Conservation (phyloP, 2,329 filamentous ascomycete species). For the Remersonia thermophila region DNA sequence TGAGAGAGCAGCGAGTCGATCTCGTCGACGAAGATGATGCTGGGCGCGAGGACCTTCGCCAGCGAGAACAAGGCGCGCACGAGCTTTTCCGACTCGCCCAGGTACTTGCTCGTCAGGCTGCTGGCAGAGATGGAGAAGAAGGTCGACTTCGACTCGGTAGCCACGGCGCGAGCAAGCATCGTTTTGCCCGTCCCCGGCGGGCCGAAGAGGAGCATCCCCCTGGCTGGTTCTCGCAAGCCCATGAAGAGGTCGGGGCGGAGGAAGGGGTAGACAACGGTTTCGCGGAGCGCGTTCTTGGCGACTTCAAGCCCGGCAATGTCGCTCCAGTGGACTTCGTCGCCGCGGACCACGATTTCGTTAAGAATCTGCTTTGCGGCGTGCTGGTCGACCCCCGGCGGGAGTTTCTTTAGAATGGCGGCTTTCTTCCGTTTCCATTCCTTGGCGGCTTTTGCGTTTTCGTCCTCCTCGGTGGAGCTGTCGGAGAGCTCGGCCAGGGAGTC, state of each 20-base stretch:
- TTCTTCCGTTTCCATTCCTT: conserved; percentile 50
- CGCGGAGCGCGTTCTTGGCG: conserved; percentile 84
- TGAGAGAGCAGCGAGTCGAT: conserved; percentile 89
- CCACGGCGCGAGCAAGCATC: conserved; percentile 89
- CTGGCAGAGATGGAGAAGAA: conserved; percentile 97
- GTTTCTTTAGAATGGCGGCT: conserved; percentile 55
- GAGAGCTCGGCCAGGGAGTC: conserved; percentile 22
- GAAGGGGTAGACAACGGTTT: conserved; percentile 95
- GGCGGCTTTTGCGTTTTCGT: conserved; percentile 28
- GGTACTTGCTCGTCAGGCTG: conserved; percentile 87
- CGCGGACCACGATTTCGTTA: conserved; percentile 89
- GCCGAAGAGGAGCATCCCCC: conserved; percentile 91
- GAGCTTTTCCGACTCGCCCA: conserved; percentile 93
- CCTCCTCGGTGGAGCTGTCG: conserved; percentile 34
- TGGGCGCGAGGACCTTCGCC: conserved; percentile 80
- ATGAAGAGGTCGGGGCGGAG: conserved; percentile 90
- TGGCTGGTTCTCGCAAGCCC: conserved; percentile 82
- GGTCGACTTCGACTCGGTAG: conserved; percentile 85
- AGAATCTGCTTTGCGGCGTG: conserved; percentile 79
- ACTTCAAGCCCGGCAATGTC: conserved; percentile 85
- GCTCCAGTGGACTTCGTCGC: conserved; percentile 88
- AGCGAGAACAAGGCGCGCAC: conserved; percentile 82
- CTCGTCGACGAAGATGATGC: conserved; percentile 97
- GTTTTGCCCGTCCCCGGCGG: conserved; percentile 98
- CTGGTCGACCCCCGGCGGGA: conserved; percentile 74